Evolutionary conservation across 225 moss, liverwort and hornwort species (phyloP), one percentile per base, ranked within the genome.

Genomic region (Physcomitrium patens): DNA sequence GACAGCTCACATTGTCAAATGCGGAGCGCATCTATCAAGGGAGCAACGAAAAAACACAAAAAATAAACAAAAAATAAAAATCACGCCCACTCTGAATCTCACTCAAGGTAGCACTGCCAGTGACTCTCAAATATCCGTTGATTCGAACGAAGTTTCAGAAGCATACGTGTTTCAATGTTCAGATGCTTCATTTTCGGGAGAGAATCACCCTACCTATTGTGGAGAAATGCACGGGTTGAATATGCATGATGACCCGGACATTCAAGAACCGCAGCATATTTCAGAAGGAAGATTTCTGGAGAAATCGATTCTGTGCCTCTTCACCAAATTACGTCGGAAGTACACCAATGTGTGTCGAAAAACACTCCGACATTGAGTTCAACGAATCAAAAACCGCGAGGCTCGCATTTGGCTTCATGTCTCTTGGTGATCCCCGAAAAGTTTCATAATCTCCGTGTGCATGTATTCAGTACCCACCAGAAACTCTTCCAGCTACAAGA

Each of bases 351-450:
- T 17, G 15, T 50, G 50, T 13, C 50, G 17, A 50, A 50, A 17
- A 50, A 14, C 50, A 17, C 50, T 3, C 14, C 14, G 0, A 14
- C 12, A 50, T 63, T 3, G 18, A 63, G 63, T 3, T 10, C 10
- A 11, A 31, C 27, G 18, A 12, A 42, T 18, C 31, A 37, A 4
- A 2, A 63, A 63, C 3, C 3, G 3, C 18, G 9, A n/a, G 18
- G 63, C 63, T 63, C 18, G 63, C 42, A 18, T 43, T 18, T 9
- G 44, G 19, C 63, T 23, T 51, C 55, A 52, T 7, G 7, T 74
- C 18, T 28, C 74, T 43, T 60, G 59, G 12, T 68, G 52, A 19
- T 43, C 61, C 69, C 47, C 68, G 18, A 9, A 42, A 13, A 8
- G 16, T 23, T 60, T 16, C 20, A 60, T 48, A 37, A 37, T 37